Base-by-base conservation (phyloP, 139 green algal species). In the Auxenochlorella protothecoides region DNA sequence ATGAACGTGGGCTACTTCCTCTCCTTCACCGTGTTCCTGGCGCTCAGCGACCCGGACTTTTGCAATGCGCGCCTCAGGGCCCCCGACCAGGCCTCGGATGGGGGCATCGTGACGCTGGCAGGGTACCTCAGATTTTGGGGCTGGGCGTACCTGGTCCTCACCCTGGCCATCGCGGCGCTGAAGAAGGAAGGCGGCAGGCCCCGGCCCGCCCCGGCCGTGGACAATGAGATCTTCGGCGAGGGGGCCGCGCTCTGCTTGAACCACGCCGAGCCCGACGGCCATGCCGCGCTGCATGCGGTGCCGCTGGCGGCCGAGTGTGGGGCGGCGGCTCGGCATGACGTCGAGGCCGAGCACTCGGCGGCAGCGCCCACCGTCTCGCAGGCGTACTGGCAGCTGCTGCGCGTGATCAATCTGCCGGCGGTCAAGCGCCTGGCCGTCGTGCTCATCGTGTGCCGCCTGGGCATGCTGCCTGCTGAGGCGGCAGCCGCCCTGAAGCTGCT, bases 11-110 rank as follows among this genome's bases (percentile, higher is more conserved):
- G 92, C 51, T 96, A 92, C 82, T 97, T 97, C 85, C 85, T 87
- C 13, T 95, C 87, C 66, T 97, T 96, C 84, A 97, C 92, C 8
- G 84, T 94, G 9, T 97, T 97, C 81, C 81, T 97, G 53, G 92
- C 92, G 7, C 80, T 97, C 16, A 91, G 86, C 59, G 88, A 93
- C 76, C 60, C 84, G 4, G 72, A 63, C 61, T 96, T 96, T 68
- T 93, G 85, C 81, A 88, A 91, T 44, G 4, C 14, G 14, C 14
- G 54, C 10, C 3, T 5, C 6, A 7, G 62, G 68, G 57, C 57
- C 57, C 57, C 57, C 70, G 83, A 6, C 68, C 78, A 62, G 55
- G 76, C 11, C 8, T 72, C n/a, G 66, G 75, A 8, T 72, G 66
- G 59, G 59, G 74, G 75, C 6, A 54, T 93, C 2, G 67, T 97